These are phyloP conservation scores for Bruguiera hainesii DNA, from an alignment of 441 rosid genomes.

Conservation along the genomic window DNA sequence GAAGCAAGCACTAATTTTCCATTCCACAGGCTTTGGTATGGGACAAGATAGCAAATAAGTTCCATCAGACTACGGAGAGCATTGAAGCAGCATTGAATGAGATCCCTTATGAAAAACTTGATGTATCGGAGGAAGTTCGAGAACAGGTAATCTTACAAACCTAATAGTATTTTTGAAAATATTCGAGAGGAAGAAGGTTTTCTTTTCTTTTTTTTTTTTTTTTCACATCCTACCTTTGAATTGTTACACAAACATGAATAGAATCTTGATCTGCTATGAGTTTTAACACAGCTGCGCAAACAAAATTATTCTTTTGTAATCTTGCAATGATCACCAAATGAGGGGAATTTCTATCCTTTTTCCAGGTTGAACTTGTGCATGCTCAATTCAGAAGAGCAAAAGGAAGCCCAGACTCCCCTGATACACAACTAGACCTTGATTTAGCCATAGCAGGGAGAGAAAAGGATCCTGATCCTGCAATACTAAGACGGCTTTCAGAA, in stretches of 20 bases:
- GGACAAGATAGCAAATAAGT: slow-evolving; percentile 39
- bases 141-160: slow-evolving; percentile 62
- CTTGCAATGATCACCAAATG: slow-evolving; percentile 3
- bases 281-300: background rate
- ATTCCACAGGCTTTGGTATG: slow-evolving; percentile 53
- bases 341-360: background rate
- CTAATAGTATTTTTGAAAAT: background rate
- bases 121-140: slow-evolving; percentile 71
- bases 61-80: slow-evolving; percentile 48
- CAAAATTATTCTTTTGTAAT: background rate
- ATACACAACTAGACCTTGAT: slow-evolving; percentile 66
- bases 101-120: slow-evolving; percentile 55
- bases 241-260: background rate
- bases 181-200: background rate
- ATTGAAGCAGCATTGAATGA: slow-evolving; percentile 68
- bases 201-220: background rate
- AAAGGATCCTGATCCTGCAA: slow-evolving; percentile 53
- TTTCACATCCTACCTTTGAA: background rate
- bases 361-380: slow-evolving; percentile 82
- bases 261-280: background rate
- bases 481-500: slow-evolving; percentile 69
- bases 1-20: slow-evolving; percentile 5
- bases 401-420: slow-evolving; percentile 51
- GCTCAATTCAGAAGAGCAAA: slow-evolving; percentile 81
- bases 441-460: slow-evolving; percentile 50